Evolutionary conservation across 208 protist genomes (phyloP).

Genomic region (Phytomonas sp.): DNA sequence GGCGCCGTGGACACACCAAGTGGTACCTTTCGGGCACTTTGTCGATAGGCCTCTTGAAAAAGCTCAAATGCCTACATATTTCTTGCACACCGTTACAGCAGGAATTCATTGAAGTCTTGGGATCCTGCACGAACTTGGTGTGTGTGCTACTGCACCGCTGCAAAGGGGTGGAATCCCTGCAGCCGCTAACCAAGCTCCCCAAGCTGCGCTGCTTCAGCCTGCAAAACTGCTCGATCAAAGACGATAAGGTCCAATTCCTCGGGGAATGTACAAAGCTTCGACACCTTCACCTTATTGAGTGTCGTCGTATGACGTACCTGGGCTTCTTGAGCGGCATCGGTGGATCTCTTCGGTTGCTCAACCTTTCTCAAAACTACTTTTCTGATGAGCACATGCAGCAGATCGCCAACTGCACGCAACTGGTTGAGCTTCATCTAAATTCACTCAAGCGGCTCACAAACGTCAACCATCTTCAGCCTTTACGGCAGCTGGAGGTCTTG

Average conservation of each 20-base stretch:
- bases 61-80: conserved; percentile 59
- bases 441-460: conserved; percentile 43
- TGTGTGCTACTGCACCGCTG: conserved; percentile 57
- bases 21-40: conserved; percentile 64
- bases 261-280: conserved; percentile 26
- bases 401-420: conserved; percentile 28
- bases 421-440: conserved; percentile 49
- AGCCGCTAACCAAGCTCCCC: conserved; percentile 32
- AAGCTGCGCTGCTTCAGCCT: conserved; percentile 37
- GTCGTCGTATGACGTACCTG: conserved; percentile 44
- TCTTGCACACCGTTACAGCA: conserved; percentile 40
- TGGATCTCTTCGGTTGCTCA: conserved; percentile 25
- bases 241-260: conserved; percentile 38
- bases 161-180: conserved; percentile 42
- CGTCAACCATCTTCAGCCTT: conserved; percentile 23
- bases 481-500: conserved; percentile 37
- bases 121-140: conserved; percentile 35
- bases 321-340: conserved; percentile 34
- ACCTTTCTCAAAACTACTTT: conserved; percentile 39
- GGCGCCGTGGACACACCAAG: conserved; percentile 16
- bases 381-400: conserved; percentile 38
- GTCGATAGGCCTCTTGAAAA: conserved; percentile 38
- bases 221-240: conserved; percentile 39
- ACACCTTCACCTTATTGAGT: conserved; percentile 61
- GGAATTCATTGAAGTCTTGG: conserved; percentile 40